Percentiles rank a stretch among this genome's conserved stretches.
phyloP scores from a whole-genome alignment of 2,329 filamentous ascomycete species.

The Sclerotiophoma versabilis region DNA sequence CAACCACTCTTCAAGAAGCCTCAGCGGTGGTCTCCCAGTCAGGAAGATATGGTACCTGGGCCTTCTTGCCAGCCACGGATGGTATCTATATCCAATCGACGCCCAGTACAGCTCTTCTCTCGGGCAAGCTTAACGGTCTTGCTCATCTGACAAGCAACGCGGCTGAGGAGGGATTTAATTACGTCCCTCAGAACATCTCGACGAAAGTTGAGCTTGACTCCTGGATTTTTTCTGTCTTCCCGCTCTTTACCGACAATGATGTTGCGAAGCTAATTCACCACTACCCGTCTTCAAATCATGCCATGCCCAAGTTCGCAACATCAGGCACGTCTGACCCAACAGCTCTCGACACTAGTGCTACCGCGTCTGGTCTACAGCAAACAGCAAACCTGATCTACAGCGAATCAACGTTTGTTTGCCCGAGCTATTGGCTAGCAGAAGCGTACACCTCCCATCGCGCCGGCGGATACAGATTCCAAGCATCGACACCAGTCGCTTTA shows the following conservation, averaged over 20 bases:
- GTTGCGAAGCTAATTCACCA: constrained; percentile 52
- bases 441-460: constrained; percentile 44
- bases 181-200: constrained; percentile 54
- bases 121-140: constrained; percentile 49
- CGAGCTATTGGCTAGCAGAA: constrained; percentile 63
- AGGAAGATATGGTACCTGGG: constrained; percentile 52
- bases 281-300: constrained; percentile 23
- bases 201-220: constrained; percentile 50
- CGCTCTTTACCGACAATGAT: constrained; percentile 37
- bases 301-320: constrained; percentile 38
- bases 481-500: background rate
- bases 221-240: constrained; percentile 56
- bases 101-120: constrained; percentile 49
- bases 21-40: constrained; percentile 41
- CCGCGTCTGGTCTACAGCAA: constrained; percentile 63
- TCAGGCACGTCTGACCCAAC: constrained; percentile 48
- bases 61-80: constrained; percentile 55
- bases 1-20: constrained; percentile 48
- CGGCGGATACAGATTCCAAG: background rate
- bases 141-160: constrained; percentile 53
- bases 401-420: constrained; percentile 63
- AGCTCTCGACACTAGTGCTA: constrained; percentile 59
- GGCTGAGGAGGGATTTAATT: constrained; percentile 59
- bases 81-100: constrained; percentile 48
- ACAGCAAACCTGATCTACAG: constrained; percentile 60